Conservation (phyloP, 805 yeast genomes). For the Candida xyloterini region DNA sequence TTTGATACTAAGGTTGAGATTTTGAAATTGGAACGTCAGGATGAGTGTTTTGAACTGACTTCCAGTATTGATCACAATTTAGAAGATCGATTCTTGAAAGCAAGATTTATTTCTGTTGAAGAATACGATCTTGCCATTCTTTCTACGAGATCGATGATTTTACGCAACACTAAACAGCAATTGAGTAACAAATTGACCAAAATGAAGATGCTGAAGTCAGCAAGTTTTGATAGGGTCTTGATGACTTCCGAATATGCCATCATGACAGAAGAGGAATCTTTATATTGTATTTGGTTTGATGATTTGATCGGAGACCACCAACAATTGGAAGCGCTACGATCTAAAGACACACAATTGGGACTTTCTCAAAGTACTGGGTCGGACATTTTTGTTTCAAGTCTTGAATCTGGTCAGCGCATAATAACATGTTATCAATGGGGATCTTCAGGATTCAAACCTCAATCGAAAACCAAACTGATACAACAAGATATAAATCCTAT, state of each 20-base stretch:
- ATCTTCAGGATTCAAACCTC: neutral
- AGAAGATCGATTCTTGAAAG: conserved; percentile 16
- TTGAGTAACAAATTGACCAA: conserved; percentile 4
- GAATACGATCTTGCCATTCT: conserved; percentile 25
- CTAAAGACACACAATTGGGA: conserved; percentile 2
- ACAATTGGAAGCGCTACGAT: neutral
- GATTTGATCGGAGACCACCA: conserved; percentile 1
- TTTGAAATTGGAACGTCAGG: conserved; percentile 14
- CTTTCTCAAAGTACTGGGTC: neutral
- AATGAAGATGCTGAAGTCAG: neutral
- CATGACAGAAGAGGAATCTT: neutral
- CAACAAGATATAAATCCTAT: conserved; percentile 9
- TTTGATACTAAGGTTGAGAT: conserved; percentile 18
- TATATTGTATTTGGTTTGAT: conserved; percentile 5
- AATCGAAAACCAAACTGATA: neutral
- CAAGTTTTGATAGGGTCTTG: conserved; percentile 1
- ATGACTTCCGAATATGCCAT: conserved; percentile 6
- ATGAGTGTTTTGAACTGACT: conserved; percentile 13
- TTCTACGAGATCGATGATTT: conserved; percentile 22
- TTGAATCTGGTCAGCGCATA: neutral
- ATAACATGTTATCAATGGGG: conserved; percentile 4
- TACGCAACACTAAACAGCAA: conserved; percentile 16
- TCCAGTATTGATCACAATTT: conserved; percentile 16
- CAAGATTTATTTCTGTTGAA: conserved; percentile 18
- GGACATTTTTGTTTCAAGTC: conserved; percentile 1